Percentiles rank a stretch among this genome's conserved stretches.
Evolutionary conservation across 2,329 filamentous ascomycete species (phyloP).

Genomic region (Paraphoma sp.): DNA sequence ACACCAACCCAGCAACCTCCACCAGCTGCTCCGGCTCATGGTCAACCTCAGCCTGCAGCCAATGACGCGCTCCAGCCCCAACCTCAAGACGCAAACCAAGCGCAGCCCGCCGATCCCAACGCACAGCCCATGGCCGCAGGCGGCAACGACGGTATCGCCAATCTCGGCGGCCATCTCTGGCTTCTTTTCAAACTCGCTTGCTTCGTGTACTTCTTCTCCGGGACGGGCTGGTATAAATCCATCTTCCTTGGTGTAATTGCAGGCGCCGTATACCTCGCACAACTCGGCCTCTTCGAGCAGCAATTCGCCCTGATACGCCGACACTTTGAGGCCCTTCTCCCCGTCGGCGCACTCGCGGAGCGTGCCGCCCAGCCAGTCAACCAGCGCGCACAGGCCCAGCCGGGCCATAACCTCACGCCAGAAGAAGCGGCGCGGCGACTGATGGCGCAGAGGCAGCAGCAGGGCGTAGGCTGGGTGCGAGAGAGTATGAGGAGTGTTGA

Average conservation of each 20-base stretch:
- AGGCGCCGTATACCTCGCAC: conserved; percentile 50
- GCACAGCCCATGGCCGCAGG: conserved; percentile 16
- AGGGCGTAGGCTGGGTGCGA: conserved; percentile 37
- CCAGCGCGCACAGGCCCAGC: not conserved
- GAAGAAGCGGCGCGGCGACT: conserved; percentile 52
- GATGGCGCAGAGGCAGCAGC: conserved; percentile 43
- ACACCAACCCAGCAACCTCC: conserved; percentile 22
- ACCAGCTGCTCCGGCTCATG: conserved; percentile 14
- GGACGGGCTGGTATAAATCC: conserved; percentile 51
- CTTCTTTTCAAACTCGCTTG: conserved; percentile 64
- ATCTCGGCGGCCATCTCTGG: conserved; percentile 57
- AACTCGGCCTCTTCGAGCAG: conserved; percentile 51
- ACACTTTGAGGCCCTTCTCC: conserved; percentile 55
- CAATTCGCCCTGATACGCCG: conserved; percentile 46
- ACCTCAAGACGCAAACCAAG: conserved; percentile 15
- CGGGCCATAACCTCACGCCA: conserved; percentile 41
- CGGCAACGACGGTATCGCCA: conserved; percentile 33
- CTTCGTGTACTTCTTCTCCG: conserved; percentile 64
- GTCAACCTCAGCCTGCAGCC: conserved; percentile 8
- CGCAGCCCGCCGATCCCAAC: conserved; percentile 16
- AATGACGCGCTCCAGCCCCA: conserved; percentile 17
- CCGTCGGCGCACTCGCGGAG: conserved; percentile 27
- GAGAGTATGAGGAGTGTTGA: conserved; percentile 56
- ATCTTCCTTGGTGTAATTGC: conserved; percentile 50
- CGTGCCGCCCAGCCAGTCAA: conserved; percentile 15